Percentiles rank a stretch among this genome's conserved stretches.
Conservation (phyloP, 331 rosid genomes). For the Rosa hybrid region DNA sequence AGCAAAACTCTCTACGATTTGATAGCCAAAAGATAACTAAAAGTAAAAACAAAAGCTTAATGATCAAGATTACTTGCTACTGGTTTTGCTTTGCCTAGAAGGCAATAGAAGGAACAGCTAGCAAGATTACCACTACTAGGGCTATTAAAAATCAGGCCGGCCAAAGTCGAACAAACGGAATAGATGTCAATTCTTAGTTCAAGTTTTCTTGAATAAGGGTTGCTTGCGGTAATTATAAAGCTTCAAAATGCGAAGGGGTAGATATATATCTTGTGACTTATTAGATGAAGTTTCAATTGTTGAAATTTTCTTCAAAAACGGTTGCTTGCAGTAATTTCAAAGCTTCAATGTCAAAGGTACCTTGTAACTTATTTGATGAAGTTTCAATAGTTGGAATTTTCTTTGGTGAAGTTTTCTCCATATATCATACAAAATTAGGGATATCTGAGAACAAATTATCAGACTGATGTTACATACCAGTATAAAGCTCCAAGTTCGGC, state of each 20-base stretch:
- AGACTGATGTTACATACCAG: conserved; percentile 49
- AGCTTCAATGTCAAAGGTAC: not conserved
- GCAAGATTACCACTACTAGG: not conserved
- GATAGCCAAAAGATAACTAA: not conserved
- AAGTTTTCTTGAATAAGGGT: not conserved
- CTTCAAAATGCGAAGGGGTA: not conserved
- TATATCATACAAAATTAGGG: not conserved
- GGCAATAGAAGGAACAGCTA: not conserved
- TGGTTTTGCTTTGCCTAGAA: not conserved
- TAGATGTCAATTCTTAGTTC: not conserved
- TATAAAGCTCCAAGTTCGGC: conserved; percentile 66
- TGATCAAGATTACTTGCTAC: not conserved
- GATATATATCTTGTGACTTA: not conserved
- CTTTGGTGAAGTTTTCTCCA: not conserved
- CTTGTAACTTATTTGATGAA: not conserved
- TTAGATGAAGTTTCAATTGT: not conserved
- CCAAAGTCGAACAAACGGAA: not conserved
- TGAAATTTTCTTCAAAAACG: not conserved
- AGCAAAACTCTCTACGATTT: too few species aligned
- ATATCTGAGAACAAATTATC: not conserved
- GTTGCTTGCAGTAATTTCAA: not conserved
- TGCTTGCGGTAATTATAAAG: not conserved
- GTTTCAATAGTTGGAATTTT: not conserved
- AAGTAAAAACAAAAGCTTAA: not conserved
- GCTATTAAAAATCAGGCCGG: not conserved